Conservation (phyloP, 2,329 filamentous ascomycete genomes). For the Penicillium hordei region DNA sequence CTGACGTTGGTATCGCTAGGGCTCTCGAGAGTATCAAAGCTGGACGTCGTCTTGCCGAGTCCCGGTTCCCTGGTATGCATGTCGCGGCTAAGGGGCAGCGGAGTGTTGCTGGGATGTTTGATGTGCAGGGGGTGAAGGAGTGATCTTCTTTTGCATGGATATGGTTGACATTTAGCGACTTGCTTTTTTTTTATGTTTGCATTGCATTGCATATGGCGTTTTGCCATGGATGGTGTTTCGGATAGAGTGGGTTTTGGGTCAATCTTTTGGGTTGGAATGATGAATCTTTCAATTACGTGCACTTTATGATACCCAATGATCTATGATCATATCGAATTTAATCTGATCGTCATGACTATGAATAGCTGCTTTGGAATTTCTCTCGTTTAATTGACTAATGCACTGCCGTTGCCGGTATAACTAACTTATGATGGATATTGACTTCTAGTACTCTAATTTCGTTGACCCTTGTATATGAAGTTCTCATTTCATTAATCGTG, state of each 20-base stretch:
- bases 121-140: conserved; percentile 9
- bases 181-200: neutral
- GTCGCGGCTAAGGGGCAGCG: conserved; percentile 62
- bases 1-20: conserved; percentile 49
- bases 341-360: neutral
- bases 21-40: conserved; percentile 79
- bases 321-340: neutral
- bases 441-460: neutral
- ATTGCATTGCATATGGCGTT: conserved; percentile 4
- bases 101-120: conserved; percentile 61
- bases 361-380: neutral
- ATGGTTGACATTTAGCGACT: neutral
- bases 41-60: conserved; percentile 72
- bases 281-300: neutral
- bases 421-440: neutral
- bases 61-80: conserved; percentile 65
- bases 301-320: conserved; percentile 17
- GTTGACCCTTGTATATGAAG: neutral
- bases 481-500: conserved; percentile 13
- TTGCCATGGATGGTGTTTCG: neutral
- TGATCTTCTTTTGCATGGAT: neutral
- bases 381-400: neutral
- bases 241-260: neutral
- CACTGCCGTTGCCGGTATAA: neutral
- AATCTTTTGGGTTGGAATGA: neutral